Base-by-base conservation (phyloP, 805 yeast genomes). In the Ogataea corticis region DNA sequence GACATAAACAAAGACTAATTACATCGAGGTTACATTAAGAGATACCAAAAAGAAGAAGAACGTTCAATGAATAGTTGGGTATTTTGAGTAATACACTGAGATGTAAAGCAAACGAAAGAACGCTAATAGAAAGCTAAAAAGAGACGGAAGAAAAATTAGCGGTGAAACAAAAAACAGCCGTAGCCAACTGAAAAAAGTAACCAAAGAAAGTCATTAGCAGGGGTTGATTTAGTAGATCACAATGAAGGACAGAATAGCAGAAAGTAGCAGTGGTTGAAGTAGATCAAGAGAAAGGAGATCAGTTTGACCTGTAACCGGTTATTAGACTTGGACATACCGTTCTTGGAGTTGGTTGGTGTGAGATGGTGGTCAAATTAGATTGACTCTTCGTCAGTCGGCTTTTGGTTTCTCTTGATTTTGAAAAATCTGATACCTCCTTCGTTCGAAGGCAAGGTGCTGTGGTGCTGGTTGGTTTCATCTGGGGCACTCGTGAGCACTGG, bases 401-500 rank as follows among this genome's bases (percentile, higher is more conserved):
- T 70, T 52, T 68, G 68, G 45, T 72, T 73, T 61, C 79, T 82
- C 69, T 83, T 82, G 50, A 85, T 82, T 58, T 82, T 84, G 74
- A 85, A 85, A 67, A 85, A 85, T 67, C 87, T 82, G 58, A 85
- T 84, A 38, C 91, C 91, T 50, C 76, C 71, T 46, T 76, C 77
- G 45, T 71, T 64, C 17, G 59, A 67, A 34, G 63, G 59, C 34
- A 55, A 48, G 12, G 59, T 43, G 19, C 57, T 57, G 33, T 54
- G 58, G 38, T 49, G 37, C 25, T 46, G 54, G 29, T 29, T 18
- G 28, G 34, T 30, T 10, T 64, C 58, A 10, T 61, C 54, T 12
- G 43, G n/a, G 6, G 46, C 45, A 35, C 57, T 47, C 52, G 63
- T 34, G 58, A 54, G 67, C 48, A 51, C 50, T 28, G 56, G 54